Percentiles rank a stretch among this genome's conserved stretches.
These are phyloP conservation scores for Rhodomyrtus psidioides DNA, from an alignment of 441 rosid genomes.

Conservation along the genomic window DNA sequence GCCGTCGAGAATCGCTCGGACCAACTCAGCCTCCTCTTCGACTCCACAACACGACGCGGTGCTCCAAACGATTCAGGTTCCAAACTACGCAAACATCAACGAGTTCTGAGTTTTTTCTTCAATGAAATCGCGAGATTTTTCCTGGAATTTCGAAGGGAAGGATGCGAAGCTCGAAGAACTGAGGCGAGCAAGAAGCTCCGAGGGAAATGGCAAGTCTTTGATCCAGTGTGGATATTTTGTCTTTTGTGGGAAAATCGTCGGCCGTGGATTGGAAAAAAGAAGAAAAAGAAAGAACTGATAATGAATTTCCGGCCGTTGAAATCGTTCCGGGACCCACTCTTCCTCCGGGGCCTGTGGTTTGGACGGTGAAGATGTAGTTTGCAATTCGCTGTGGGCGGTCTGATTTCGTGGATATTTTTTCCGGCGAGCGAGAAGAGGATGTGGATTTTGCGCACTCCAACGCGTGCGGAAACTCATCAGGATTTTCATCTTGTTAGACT, in stretches of 20 bases:
- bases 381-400: neutral
- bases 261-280: neutral
- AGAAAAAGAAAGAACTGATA: no score
- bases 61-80: neutral
- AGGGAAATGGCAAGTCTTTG: neutral
- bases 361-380: neutral
- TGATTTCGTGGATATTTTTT: neutral
- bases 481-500: neutral
- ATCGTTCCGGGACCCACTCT: neutral
- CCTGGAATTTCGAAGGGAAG: neutral
- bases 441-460: neutral
- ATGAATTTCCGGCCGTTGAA: neutral
- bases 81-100: accelerated
- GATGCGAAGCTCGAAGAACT: neutral
- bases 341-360: neutral
- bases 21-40: neutral
- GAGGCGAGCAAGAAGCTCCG: neutral
- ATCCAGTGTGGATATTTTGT: neutral
- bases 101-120: neutral
- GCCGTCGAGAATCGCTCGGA: neutral
- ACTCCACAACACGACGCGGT: neutral
- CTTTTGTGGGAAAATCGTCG: neutral
- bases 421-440: neutral
- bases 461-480: neutral
- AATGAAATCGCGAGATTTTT: neutral